These are phyloP conservation scores for Ogataea degrootiae DNA, from an alignment of 805 yeast genomes.

Conservation along the genomic window DNA sequence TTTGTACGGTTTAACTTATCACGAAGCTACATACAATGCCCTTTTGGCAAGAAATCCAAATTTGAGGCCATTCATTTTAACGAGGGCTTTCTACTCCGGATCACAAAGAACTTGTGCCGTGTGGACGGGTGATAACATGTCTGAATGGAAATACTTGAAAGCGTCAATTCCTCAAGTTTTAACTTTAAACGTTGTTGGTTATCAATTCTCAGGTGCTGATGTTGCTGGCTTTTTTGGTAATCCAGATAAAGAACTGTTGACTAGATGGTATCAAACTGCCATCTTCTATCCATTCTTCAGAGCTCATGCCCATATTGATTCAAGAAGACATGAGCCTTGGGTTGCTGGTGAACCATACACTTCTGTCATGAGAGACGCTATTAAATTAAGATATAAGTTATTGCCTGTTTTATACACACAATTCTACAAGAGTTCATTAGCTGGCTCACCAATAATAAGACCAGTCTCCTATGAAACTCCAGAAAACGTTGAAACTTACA, in stretches of 20 bases:
- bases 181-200: constrained; percentile 75
- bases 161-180: constrained; percentile 84
- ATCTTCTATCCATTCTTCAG: constrained; percentile 95
- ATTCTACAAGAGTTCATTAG: constrained; percentile 56
- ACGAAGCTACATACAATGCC: constrained; percentile 73
- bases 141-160: constrained; percentile 83
- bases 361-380: constrained; percentile 60
- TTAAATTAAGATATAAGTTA: constrained; percentile 67
- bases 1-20: constrained; percentile 72
- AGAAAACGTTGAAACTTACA: constrained; percentile 41
- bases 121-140: constrained; percentile 98
- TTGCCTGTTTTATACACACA: constrained; percentile 78
- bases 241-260: constrained; percentile 73
- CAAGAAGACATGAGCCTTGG: constrained; percentile 92
- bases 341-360: constrained; percentile 72
- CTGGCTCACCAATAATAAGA: constrained; percentile 66
- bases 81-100: constrained; percentile 86
- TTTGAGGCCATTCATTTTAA: constrained; percentile 80
- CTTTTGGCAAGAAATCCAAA: constrained; percentile 44
- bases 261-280: constrained; percentile 96
- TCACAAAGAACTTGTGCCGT: constrained; percentile 87
- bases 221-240: constrained; percentile 96
- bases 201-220: constrained; percentile 94
- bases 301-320: constrained; percentile 94
- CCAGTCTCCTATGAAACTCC: constrained; percentile 62